These are phyloP conservation scores for Yarrowia porcina DNA, from an alignment of 805 yeast genomes.

Conservation along the genomic window DNA sequence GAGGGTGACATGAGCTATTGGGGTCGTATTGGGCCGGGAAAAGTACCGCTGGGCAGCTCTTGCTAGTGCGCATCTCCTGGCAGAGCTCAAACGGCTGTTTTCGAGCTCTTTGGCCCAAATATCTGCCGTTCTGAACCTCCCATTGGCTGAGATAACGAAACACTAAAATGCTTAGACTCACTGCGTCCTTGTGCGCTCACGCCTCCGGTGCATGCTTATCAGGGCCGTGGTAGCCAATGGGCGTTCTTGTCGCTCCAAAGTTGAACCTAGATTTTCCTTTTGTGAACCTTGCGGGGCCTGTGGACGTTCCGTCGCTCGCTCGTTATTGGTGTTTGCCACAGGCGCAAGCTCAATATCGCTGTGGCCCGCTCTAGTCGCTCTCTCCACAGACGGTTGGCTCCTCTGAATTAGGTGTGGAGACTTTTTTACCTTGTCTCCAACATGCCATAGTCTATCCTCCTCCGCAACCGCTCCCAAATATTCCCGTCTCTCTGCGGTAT, in stretches of 20 bases:
- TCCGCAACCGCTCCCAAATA: background rate
- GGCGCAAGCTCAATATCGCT: background rate
- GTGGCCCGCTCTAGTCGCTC: no score
- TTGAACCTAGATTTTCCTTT: constrained; percentile 18
- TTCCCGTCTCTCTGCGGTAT: background rate
- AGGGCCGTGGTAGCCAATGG: constrained; percentile 23
- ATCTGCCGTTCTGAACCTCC: background rate
- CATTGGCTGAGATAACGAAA: constrained; percentile 26
- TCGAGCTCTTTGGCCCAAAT: background rate
- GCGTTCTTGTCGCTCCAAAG: background rate
- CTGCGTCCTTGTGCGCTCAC: constrained; percentile 14
- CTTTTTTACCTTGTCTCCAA: background rate
- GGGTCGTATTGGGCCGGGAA: background rate
- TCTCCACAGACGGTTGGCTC: no score
- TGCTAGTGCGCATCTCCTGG: no score
- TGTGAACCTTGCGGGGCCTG: background rate
- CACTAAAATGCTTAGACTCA: background rate
- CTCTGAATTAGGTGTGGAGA: background rate
- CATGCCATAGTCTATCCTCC: background rate
- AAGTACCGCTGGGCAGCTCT: background rate
- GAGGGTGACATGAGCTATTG: constrained; percentile 1
- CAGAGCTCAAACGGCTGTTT: background rate
- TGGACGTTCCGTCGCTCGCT: background rate
- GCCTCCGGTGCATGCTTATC: constrained; percentile 24
- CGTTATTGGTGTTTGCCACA: constrained; percentile 19